These are phyloP conservation scores for Pythium dissimile DNA, from an alignment of 352 stramenopile genomes.

Conservation along the genomic window DNA sequence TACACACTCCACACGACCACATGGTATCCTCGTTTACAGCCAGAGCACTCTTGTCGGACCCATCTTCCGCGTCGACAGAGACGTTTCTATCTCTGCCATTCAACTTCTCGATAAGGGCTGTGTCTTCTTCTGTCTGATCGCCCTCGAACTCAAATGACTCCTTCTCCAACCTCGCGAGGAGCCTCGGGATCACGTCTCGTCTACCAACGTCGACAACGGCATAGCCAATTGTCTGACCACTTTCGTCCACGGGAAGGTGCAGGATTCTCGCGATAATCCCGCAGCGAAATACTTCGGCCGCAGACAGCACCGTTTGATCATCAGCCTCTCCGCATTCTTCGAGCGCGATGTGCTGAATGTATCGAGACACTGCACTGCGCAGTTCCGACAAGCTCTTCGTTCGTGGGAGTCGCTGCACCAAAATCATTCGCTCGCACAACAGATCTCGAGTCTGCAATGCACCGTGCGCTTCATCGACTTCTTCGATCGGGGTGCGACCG, in stretches of 20 bases:
- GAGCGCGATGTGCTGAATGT: constrained; percentile 57
- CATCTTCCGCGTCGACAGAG: background rate
- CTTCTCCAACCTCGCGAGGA: constrained; percentile 42
- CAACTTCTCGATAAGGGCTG: constrained; percentile 34
- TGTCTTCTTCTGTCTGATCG: constrained; percentile 39
- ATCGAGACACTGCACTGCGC: constrained; percentile 40
- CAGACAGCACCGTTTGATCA: constrained; percentile 71
- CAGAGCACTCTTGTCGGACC: constrained; percentile 13
- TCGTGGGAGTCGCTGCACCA: constrained; percentile 67
- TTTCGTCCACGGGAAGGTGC: constrained; percentile 46
- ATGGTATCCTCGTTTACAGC: constrained; percentile 27
- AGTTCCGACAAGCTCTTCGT: constrained; percentile 46
- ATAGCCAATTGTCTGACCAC: constrained; percentile 49
- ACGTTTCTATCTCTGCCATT: constrained; percentile 10
- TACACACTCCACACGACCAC: constrained; percentile 66
- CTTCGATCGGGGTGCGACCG: constrained; percentile 52
- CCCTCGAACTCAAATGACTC: constrained; percentile 64
- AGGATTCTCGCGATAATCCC: constrained; percentile 60
- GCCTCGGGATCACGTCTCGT: constrained; percentile 52
- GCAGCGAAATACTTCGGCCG: constrained; percentile 54
- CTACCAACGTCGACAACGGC: constrained; percentile 67
- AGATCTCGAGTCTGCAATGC: constrained; percentile 32
- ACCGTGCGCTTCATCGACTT: constrained; percentile 41
- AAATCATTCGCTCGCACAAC: constrained; percentile 45
- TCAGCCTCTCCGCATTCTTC: constrained; percentile 77